Evolutionary conservation across 1,284 basidiomycete genomes (phyloP).

Genomic region (Kalmanozyma brasiliensis): DNA sequence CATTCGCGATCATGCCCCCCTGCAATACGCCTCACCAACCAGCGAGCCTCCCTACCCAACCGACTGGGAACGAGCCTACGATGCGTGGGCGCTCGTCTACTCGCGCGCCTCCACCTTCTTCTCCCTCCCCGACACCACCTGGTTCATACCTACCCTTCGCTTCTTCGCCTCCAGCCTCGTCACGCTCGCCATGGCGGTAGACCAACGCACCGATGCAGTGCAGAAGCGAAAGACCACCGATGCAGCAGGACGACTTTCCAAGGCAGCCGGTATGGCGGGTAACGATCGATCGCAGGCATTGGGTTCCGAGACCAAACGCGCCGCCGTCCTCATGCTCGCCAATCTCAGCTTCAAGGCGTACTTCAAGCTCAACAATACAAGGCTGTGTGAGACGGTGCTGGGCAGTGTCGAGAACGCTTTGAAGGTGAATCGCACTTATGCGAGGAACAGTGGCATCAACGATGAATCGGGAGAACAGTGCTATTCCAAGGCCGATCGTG

Average conservation of each 20-base stretch:
- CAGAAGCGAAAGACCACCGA: conserved; percentile 62
- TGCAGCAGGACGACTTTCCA: conserved; percentile 62
- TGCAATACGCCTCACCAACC: conserved; percentile 14
- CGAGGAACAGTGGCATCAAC: conserved; percentile 19
- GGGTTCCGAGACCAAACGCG: conserved; percentile 59
- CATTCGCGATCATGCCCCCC: conserved; percentile 34
- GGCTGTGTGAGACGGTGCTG: conserved; percentile 70
- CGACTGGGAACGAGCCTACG: conserved; percentile 48
- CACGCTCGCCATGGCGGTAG: conserved; percentile 35
- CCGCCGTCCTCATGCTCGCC: conserved; percentile 62
- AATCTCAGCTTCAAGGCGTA: conserved; percentile 66
- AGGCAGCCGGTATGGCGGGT: conserved; percentile 62
- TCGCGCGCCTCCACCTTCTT: conserved; percentile 63
- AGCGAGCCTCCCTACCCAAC: conserved; percentile 6
- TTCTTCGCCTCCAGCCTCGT: conserved; percentile 50
- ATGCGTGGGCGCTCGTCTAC: conserved; percentile 57
- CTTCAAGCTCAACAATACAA: conserved; percentile 68
- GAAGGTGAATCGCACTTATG: conserved; percentile 53
- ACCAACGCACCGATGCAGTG: conserved; percentile 33
- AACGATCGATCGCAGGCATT: conserved; percentile 60
- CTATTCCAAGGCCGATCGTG: conserved; percentile 67
- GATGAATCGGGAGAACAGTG: conserved; percentile 59
- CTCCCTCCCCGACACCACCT: conserved; percentile 63
- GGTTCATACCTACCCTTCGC: conserved; percentile 60
- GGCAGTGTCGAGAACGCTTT: conserved; percentile 68